Conservation (phyloP, 345 rosid species). For the Rhodamnia argentea region DNA sequence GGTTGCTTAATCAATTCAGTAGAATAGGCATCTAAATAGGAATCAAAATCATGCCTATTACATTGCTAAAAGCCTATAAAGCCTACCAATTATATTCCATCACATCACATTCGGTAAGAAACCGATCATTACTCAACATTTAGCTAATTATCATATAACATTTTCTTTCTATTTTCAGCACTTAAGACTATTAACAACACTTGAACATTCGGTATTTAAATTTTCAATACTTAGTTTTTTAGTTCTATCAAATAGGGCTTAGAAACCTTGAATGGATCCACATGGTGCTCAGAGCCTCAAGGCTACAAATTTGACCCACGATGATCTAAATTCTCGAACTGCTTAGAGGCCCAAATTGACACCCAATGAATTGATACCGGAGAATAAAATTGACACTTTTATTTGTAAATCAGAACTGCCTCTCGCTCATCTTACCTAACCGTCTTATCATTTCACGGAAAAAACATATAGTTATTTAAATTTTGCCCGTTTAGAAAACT, state of each 20-base stretch:
- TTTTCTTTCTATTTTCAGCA: neutral
- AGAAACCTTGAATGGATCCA: neutral
- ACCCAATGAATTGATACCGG: neutral
- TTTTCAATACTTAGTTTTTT: neutral
- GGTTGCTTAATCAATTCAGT: neutral
- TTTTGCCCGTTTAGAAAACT: neutral
- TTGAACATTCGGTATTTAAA: neutral
- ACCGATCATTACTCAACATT: neutral
- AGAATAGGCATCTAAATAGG: neutral
- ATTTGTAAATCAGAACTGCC: neutral
- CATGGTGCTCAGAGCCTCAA: neutral
- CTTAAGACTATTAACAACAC: neutral
- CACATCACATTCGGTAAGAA: neutral
- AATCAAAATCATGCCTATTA: neutral
- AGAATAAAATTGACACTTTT: neutral
- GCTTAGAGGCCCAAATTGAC: neutral
- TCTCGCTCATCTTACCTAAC: neutral
- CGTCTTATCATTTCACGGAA: neutral
- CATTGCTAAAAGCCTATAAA: neutral
- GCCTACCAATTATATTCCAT: neutral
- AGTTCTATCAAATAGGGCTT: neutral
- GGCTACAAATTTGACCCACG: neutral
- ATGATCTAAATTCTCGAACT: neutral
- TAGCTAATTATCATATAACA: neutral
- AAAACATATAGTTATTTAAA: neutral